These are phyloP conservation scores for Sphaerostilbella broomeana DNA, from an alignment of 2,329 filamentous ascomycete genomes.

Conservation along the genomic window DNA sequence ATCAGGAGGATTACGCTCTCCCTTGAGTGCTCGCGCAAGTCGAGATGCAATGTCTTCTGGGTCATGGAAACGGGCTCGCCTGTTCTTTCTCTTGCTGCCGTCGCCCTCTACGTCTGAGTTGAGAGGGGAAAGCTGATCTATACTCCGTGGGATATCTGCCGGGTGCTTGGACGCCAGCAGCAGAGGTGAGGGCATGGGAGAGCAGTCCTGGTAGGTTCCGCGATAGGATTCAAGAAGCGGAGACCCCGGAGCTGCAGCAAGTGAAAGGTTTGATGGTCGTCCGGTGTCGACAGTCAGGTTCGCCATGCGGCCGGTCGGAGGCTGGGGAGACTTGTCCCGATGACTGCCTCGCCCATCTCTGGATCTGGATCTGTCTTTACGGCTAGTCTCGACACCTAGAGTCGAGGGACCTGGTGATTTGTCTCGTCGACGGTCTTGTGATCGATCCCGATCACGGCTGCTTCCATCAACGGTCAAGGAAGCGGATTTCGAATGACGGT, in stretches of 20 bases:
- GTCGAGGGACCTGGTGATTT: constrained; percentile 19
- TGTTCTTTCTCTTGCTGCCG: constrained; percentile 38
- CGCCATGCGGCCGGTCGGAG: constrained; percentile 45
- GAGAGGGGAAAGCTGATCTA: constrained; percentile 48
- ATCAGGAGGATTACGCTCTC: constrained; percentile 59
- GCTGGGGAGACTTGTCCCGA: constrained; percentile 41
- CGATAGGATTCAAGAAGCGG: constrained; percentile 88
- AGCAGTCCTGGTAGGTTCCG: constrained; percentile 89
- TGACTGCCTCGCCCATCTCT: constrained; percentile 29
- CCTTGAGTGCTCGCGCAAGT: constrained; percentile 68
- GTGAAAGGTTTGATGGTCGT: constrained; percentile 34
- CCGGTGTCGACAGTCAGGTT: constrained; percentile 44
- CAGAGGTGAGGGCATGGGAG: constrained; percentile 85
- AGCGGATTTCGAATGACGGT: constrained; percentile 28
- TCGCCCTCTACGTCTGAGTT: constrained; percentile 39
- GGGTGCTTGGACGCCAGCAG: constrained; percentile 43
- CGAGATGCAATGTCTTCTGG: constrained; percentile 69
- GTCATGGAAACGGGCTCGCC: constrained; percentile 76
- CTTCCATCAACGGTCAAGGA: constrained; percentile 38
- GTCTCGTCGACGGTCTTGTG: constrained; percentile 28
- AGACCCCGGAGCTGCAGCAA: constrained; percentile 62
- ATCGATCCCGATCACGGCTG: constrained; percentile 29
- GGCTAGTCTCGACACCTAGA: constrained; percentile 18
- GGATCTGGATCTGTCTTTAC: constrained; percentile 18
- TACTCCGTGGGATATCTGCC: constrained; percentile 41